Evolutionary conservation across 2,329 filamentous ascomycete genomes (phyloP).

Genomic region (Colletotrichum sp.): DNA sequence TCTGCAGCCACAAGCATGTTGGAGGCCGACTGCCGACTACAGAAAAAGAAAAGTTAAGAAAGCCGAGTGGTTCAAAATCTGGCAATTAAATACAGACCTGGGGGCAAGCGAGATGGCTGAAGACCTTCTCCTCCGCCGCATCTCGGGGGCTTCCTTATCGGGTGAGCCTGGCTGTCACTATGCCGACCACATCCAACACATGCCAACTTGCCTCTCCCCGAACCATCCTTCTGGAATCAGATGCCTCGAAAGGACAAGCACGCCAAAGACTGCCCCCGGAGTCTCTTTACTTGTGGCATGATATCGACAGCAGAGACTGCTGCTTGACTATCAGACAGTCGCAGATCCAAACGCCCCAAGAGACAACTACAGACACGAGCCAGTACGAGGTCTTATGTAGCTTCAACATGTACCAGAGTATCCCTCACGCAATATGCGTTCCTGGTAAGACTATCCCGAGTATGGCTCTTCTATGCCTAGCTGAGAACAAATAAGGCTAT

Average conservation of each 20-base stretch:
- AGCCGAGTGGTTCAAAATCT: background rate
- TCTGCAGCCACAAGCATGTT: background rate
- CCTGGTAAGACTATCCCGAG: background rate
- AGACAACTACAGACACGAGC: background rate
- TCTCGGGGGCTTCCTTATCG: background rate
- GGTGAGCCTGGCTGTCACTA: background rate
- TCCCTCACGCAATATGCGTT: background rate
- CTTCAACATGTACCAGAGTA: background rate
- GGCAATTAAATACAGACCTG: background rate
- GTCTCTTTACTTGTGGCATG: background rate
- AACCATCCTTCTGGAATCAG: background rate
- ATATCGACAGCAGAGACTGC: background rate
- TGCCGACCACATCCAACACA: background rate
- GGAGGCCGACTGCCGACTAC: background rate
- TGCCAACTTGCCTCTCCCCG: background rate
- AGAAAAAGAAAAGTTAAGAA: background rate
- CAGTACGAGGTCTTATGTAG: background rate
- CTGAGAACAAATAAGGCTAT: background rate
- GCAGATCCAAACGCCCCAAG: background rate
- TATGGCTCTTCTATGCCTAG: background rate
- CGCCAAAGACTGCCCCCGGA: background rate
- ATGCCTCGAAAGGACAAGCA: background rate
- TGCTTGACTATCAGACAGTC: background rate
- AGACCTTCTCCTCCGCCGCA: background rate
- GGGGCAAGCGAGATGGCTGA: background rate